These are phyloP conservation scores for Hypomontagnella monticulosa DNA, from an alignment of 495 filamentous ascomycete genomes.

Conservation along the genomic window DNA sequence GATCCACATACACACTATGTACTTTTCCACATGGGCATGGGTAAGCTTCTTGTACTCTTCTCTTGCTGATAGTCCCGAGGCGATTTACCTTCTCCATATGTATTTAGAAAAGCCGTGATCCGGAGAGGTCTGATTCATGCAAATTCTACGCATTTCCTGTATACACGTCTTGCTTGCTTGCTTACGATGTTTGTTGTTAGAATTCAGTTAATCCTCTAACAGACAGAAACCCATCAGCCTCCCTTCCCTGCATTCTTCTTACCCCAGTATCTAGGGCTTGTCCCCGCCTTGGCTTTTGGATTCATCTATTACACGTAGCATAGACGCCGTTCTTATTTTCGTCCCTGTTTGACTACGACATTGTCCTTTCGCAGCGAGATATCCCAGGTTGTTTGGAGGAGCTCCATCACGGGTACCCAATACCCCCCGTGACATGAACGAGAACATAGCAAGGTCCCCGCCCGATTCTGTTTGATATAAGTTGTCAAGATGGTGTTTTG, in stretches of 20 bases:
- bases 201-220: constrained; percentile 16
- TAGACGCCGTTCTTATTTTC: constrained; percentile 25
- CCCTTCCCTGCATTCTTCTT: constrained; percentile 1
- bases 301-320: constrained; percentile 4
- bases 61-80: constrained; percentile 26
- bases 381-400: constrained; percentile 1
- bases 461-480: constrained; percentile 1
- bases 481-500: constrained; percentile 61
- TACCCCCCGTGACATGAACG: constrained; percentile 16
- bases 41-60: constrained; percentile 33
- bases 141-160: constrained; percentile 22
- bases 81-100: constrained; percentile 29
- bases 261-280: constrained; percentile 6
- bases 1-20: constrained; percentile 14
- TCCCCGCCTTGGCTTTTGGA: constrained; percentile 1
- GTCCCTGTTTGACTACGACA: not conserved
- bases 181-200: constrained; percentile 19
- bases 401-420: not conserved
- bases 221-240: constrained; percentile 1
- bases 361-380: not conserved
- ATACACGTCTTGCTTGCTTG: constrained; percentile 25
- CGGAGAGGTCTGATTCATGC: constrained; percentile 29
- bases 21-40: constrained; percentile 23
- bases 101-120: constrained; percentile 37
- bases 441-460: constrained; percentile 15